These are phyloP conservation scores for Ustilago trichophora DNA, from an alignment of 1,284 basidiomycete species.

Conservation along the genomic window DNA sequence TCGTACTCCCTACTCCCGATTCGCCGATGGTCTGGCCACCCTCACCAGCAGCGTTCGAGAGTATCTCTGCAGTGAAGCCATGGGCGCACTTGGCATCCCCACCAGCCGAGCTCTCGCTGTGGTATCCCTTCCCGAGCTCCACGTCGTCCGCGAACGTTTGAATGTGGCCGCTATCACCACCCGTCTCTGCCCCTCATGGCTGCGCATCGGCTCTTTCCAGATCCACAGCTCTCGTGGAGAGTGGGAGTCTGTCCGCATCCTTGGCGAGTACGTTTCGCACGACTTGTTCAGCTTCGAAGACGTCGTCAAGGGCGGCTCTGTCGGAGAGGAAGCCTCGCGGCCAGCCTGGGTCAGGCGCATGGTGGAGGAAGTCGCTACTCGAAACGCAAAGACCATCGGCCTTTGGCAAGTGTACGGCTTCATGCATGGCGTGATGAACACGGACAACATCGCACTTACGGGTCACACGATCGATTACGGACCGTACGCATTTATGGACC, in stretches of 20 bases:
- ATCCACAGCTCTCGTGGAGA: slow-evolving; percentile 74
- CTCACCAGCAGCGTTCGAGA: slow-evolving; percentile 90
- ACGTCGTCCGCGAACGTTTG: slow-evolving; percentile 80
- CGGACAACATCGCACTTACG: slow-evolving; percentile 79
- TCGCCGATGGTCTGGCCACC: slow-evolving; percentile 91
- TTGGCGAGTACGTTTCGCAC: slow-evolving; percentile 73
- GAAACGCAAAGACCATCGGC: slow-evolving; percentile 90
- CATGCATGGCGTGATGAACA: slow-evolving; percentile 81
- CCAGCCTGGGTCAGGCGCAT: slow-evolving; percentile 51
- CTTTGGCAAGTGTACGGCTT: slow-evolving; percentile 78
- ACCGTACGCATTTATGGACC: slow-evolving; percentile 89
- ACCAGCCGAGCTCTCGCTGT: slow-evolving; percentile 88
- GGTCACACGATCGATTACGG: slow-evolving; percentile 84
- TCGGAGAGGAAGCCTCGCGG: slow-evolving; percentile 1
- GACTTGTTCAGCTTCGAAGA: slow-evolving; percentile 70
- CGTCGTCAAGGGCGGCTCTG: slow-evolving; percentile 34
- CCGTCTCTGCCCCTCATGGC: slow-evolving; percentile 86
- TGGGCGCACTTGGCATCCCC: slow-evolving; percentile 85
- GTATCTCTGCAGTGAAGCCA: slow-evolving; percentile 74
- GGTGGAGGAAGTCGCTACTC: slow-evolving; percentile 70
- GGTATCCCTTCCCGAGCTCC: slow-evolving; percentile 77
- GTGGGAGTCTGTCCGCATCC: slow-evolving; percentile 73
- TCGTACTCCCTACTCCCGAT: slow-evolving; percentile 89
- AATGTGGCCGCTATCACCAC: slow-evolving; percentile 84
- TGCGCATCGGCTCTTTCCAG: slow-evolving; percentile 91